Evolutionary conservation across 2,329 filamentous ascomycete genomes (phyloP).

Genomic region (Monilinia fructicola): DNA sequence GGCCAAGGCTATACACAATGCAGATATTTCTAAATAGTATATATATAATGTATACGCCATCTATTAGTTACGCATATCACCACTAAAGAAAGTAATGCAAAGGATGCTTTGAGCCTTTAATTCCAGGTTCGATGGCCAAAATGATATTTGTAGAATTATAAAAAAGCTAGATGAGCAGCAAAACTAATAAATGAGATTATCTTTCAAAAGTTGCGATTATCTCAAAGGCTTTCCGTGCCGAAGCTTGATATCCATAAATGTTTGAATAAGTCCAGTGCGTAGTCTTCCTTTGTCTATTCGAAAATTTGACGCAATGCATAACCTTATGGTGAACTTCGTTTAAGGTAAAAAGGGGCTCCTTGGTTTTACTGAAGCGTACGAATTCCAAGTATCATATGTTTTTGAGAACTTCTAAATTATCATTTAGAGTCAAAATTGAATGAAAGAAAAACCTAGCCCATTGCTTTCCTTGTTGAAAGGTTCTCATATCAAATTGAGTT

Average conservation of each 20-base stretch:
- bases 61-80: no score
- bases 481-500: conserved; percentile 48
- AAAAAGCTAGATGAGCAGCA: no score
- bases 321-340: background rate
- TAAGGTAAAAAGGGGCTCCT: background rate
- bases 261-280: background rate
- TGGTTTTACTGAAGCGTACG: conserved; percentile 5
- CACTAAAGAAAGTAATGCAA: no score
- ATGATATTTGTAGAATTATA: no score
- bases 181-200: no score
- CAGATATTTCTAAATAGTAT: no score
- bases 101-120: no score
- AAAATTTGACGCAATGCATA: conserved; percentile 15
- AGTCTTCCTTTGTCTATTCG: background rate
- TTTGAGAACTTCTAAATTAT: background rate
- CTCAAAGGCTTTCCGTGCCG: background rate
- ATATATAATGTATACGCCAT: no score
- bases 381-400: conserved; percentile 2
- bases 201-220: no score
- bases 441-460: conserved; percentile 26
- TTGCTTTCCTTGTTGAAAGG: conserved; percentile 32
- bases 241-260: conserved; percentile 2
- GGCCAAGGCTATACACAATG: no score
- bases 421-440: background rate
- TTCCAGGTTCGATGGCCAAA: no score